phyloP scores from a whole-genome alignment of 2,329 filamentous ascomycete genomes.

The Xylariaceae sp. region DNA sequence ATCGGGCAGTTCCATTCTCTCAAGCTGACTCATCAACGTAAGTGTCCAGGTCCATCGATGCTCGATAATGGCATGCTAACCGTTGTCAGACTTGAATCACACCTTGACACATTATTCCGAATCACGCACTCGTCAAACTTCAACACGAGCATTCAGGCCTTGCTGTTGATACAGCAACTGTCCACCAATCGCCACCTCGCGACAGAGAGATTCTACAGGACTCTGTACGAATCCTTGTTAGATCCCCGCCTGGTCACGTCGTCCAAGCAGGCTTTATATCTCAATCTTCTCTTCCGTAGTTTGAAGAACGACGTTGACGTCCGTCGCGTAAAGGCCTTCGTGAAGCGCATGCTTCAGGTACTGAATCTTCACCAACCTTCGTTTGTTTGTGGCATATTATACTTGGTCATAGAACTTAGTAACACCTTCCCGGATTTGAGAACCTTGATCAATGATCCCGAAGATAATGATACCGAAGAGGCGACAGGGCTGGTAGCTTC shows the following conservation, averaged over 20 bases:
- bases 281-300: slow-evolving; percentile 85
- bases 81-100: slow-evolving; percentile 64
- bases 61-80: slow-evolving; percentile 14
- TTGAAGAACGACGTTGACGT: slow-evolving; percentile 87
- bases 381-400: slow-evolving; percentile 90
- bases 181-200: slow-evolving; percentile 75
- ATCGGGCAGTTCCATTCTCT: slow-evolving; percentile 91
- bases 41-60: slow-evolving; percentile 25
- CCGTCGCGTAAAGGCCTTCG: slow-evolving; percentile 90
- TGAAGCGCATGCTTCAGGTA: slow-evolving; percentile 87
- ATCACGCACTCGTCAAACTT: slow-evolving; percentile 98
- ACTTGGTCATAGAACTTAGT: slow-evolving; percentile 78
- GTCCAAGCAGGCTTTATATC: slow-evolving; percentile 91
- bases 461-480: slow-evolving; percentile 70
- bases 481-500: slow-evolving; percentile 52
- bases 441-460: slow-evolving; percentile 73
- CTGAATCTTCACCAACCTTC: slow-evolving; percentile 85
- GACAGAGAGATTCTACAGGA: slow-evolving; percentile 89
- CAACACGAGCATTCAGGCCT: slow-evolving; percentile 94
- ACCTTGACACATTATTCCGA: slow-evolving; percentile 89
- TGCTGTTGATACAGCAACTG: slow-evolving; percentile 92
- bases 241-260: slow-evolving; percentile 85
- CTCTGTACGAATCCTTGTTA: slow-evolving; percentile 88
- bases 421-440: slow-evolving; percentile 74
- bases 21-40: slow-evolving; percentile 72